Percentiles rank a stretch among this genome's conserved stretches.
Evolutionary conservation across 2,329 filamentous ascomycete species (phyloP).

Genomic region (Acrodontium crateriforme): DNA sequence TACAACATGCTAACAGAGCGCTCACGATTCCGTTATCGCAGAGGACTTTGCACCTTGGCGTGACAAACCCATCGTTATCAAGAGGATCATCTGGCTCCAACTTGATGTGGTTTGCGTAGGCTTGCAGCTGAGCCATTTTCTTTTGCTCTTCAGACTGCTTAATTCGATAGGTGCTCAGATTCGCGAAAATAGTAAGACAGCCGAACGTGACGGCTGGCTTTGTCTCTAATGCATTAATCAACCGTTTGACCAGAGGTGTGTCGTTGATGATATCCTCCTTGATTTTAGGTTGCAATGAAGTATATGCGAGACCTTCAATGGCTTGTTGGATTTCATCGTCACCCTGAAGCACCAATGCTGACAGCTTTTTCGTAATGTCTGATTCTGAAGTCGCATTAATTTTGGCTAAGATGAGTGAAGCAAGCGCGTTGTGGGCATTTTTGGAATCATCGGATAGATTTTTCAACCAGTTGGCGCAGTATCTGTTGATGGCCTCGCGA

Average conservation of each 20-base stretch:
- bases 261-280: conserved; percentile 70
- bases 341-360: conserved; percentile 21
- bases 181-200: conserved; percentile 69
- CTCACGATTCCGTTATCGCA: conserved; percentile 68
- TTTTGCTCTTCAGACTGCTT: conserved; percentile 77
- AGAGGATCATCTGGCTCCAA: conserved; percentile 47
- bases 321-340: conserved; percentile 42
- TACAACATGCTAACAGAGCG: conserved; percentile 49
- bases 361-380: conserved; percentile 17
- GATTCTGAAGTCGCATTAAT: conserved; percentile 22
- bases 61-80: conserved; percentile 63
- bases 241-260: conserved; percentile 49
- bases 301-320: conserved; percentile 84
- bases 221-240: conserved; percentile 50
- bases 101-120: conserved; percentile 78
- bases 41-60: conserved; percentile 59
- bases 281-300: conserved; percentile 70
- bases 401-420: conserved; percentile 42
- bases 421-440: conserved; percentile 24
- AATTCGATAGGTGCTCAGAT: conserved; percentile 71
- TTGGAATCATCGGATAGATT: conserved; percentile 48
- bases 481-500: conserved; percentile 68
- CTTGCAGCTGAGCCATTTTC: conserved; percentile 80
- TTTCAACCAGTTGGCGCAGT: conserved; percentile 78
- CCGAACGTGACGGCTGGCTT: conserved; percentile 51